Evolutionary conservation across 192 early-diverging fungal genomes (phyloP).

Genomic region (Paraglomus brasilianum): DNA sequence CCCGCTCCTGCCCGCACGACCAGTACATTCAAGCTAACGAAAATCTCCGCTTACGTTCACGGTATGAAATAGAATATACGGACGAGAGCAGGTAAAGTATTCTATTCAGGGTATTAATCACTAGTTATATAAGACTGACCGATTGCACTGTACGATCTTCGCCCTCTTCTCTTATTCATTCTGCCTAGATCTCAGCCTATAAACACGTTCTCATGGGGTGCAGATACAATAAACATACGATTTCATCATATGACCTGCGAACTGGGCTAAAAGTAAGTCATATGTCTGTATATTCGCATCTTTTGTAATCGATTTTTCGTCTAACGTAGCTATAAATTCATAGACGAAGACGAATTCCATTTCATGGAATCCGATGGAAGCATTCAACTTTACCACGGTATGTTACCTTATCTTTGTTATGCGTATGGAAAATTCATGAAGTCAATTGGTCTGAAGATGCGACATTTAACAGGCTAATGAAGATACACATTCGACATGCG

Average conservation of each 20-base stretch:
- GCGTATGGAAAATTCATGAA: background rate
- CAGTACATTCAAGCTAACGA: slow-evolving; percentile 37
- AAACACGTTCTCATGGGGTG: slow-evolving; percentile 85
- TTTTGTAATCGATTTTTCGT: background rate
- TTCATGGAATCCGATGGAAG: slow-evolving; percentile 99
- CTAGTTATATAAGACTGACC: background rate
- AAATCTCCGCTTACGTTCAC: slow-evolving; percentile 28
- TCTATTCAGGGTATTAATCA: too few species aligned
- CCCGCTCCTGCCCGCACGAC: background rate
- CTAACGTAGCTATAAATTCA: slow-evolving; percentile 8
- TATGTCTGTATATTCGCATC: background rate
- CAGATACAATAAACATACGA: slow-evolving; percentile 90
- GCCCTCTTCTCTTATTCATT: background rate
- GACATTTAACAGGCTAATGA: slow-evolving; percentile 77
- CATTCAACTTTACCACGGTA: slow-evolving; percentile 86
- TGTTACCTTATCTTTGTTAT: slow-evolving; percentile 28
- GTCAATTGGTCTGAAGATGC: background rate
- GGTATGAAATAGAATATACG: slow-evolving; percentile 58
- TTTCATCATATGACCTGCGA: slow-evolving; percentile 97
- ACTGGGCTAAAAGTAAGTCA: slow-evolving; percentile 72
- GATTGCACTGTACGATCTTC: background rate
- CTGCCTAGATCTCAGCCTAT: slow-evolving; percentile 71
- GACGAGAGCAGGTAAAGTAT: slow-evolving; percentile 60
- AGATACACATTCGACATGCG: slow-evolving; percentile 99
- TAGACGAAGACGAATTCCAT: slow-evolving; percentile 91